Conservation (phyloP, 2,329 filamentous ascomycete genomes). For the Pyricularia pennisetigena region DNA sequence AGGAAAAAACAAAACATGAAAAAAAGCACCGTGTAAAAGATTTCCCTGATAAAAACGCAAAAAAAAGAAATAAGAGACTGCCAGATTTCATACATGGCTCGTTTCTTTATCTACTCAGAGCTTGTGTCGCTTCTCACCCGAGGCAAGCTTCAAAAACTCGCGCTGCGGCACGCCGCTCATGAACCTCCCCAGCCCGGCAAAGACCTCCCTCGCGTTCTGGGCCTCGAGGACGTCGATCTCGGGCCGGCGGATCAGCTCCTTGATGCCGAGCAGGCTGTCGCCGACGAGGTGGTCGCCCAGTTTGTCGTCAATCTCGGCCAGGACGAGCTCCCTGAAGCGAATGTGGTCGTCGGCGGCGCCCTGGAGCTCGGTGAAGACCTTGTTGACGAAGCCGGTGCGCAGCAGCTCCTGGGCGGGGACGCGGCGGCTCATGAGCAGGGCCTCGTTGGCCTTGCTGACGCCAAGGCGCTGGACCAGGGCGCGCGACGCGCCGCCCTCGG, state of each 20-base stretch:
- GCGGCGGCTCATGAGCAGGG: slow-evolving; percentile 78
- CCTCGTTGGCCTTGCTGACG: slow-evolving; percentile 77
- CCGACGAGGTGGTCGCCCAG: slow-evolving; percentile 72
- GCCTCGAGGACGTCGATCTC: slow-evolving; percentile 43
- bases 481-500: slow-evolving; percentile 73
- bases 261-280: slow-evolving; percentile 73
- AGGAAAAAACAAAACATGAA: too few relatives aligned
- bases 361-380: slow-evolving; percentile 53
- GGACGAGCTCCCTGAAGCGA: slow-evolving; percentile 61
- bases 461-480: slow-evolving; percentile 76
- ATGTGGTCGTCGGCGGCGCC: slow-evolving; percentile 52
- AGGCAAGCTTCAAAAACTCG: slow-evolving; percentile 79
- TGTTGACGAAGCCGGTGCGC: slow-evolving; percentile 74
- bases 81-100: neutral
- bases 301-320: slow-evolving; percentile 71
- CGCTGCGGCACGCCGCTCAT: slow-evolving; percentile 71
- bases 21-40: slow-evolving; percentile 5
- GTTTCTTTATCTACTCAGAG: slow-evolving; percentile 37
- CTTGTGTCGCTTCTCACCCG: slow-evolving; percentile 90
- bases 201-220: slow-evolving; percentile 9
- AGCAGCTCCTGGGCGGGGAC: slow-evolving; percentile 67
- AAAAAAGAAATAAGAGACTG: neutral
- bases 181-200: slow-evolving; percentile 71
- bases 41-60: slow-evolving; percentile 3
- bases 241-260: slow-evolving; percentile 68